Base-by-base conservation (phyloP, 129 eudicot species). In the Flaveria robusta region DNA sequence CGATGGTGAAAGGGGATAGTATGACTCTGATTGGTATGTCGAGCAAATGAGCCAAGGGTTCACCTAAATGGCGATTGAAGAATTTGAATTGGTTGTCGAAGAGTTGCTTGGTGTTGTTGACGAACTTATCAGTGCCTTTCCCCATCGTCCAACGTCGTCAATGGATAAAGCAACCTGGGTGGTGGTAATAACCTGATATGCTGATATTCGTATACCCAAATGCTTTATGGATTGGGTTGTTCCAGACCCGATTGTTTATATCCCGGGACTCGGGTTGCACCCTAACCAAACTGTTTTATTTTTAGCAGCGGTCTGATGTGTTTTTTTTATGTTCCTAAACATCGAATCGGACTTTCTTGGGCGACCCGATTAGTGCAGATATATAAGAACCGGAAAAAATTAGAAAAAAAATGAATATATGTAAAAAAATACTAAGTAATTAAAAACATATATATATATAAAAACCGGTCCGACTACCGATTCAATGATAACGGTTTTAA, bases 1-100 rank as follows among this genome's bases (percentile, higher is more conserved):
- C 80, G 73, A 93, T 71, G 9, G 91, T 87, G 76, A 93, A 78
- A 7, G 98, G 98, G 23, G 88, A 75, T 5, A 86, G 79, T 11
- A 92, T 83, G 10, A 90, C 37, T 45, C 80, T 88, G 5, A 88
- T 74, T 2, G 98, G 98, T 75, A 92, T 47, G 1, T 92, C 93
- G 0, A 87, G 37, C 5, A 89, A 71, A 68, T 87, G 83, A 13
- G 55, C 81, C 7, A 89, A 14, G 14, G 82, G 87, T n/a, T 84
- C 88, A 29, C 96, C 91, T 68, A 89, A 75, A 64, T 76, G 87
- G n/a, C 73, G 83, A 50, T 70, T 74, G 14, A 88, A 68, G 66
- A 69, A 18, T 51, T 84, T 76, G 71, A 68, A 80, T 24, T 88
- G 90, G 11, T 34, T n/a, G 42, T 74, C 81, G 3, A 81, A 49